A percentile compares a stretch with the other conserved stretches of the same genome.
phyloP scores from a whole-genome alignment of 352 stramenopile species.

The Pythium guiyangense region DNA sequence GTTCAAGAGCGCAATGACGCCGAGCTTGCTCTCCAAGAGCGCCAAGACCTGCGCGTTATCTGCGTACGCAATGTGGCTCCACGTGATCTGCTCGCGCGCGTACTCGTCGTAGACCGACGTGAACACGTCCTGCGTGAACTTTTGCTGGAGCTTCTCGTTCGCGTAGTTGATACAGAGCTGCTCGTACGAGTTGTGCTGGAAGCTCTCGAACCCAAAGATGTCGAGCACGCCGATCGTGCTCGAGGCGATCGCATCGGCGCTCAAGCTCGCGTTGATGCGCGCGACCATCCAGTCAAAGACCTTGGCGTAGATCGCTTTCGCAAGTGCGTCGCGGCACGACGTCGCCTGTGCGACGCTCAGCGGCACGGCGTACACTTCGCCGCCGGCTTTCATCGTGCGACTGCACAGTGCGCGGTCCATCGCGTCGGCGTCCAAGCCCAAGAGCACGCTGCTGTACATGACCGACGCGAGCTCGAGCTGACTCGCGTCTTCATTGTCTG shows the following conservation, averaged over 20 bases:
- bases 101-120: slow-evolving; percentile 76
- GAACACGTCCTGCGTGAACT: slow-evolving; percentile 91
- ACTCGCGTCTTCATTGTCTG: slow-evolving; percentile 58
- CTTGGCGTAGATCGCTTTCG: slow-evolving; percentile 93
- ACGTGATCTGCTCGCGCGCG: slow-evolving; percentile 60
- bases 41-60: slow-evolving; percentile 80
- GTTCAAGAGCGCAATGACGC: slow-evolving; percentile 79
- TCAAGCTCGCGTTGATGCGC: slow-evolving; percentile 79
- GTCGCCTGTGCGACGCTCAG: slow-evolving; percentile 61
- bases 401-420: slow-evolving; percentile 60
- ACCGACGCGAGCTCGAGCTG: slow-evolving; percentile 31
- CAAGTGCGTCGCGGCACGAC: slow-evolving; percentile 89
- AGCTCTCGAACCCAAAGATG: slow-evolving; percentile 90
- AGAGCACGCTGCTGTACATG: slow-evolving; percentile 34
- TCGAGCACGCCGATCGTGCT: slow-evolving; percentile 83
- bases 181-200: slow-evolving; percentile 90
- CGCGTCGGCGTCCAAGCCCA: slow-evolving; percentile 38
- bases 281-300: slow-evolving; percentile 96
- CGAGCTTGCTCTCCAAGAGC: slow-evolving; percentile 73
- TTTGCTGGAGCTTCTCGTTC: slow-evolving; percentile 92
- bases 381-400: slow-evolving; percentile 63
- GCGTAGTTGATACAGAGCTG: slow-evolving; percentile 93
- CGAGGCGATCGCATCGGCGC: slow-evolving; percentile 20
- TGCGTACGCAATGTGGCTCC: slow-evolving; percentile 74
- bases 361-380: slow-evolving; percentile 61